Evolutionary conservation across 495 filamentous ascomycete species (phyloP), one percentile per base, ranked within the genome.

Genomic region (Lophiotrema nucula): DNA sequence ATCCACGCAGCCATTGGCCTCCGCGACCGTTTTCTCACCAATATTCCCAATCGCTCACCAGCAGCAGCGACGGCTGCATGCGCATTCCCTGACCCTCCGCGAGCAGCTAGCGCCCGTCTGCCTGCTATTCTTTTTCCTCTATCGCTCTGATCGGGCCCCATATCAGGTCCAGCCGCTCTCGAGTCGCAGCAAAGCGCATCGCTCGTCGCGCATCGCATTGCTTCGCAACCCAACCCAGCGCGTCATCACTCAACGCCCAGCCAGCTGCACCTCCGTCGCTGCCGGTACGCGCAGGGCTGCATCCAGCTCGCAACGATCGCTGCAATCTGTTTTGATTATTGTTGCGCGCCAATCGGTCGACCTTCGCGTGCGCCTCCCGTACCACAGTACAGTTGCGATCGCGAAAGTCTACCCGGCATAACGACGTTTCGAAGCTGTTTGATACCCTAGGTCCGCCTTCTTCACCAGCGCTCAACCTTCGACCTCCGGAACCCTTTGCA

Each of bases 351-450:
- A 49, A 62, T 62, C 58, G 27, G 24, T 52, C 52, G 27, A 4
- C 28, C 46, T 50, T 47, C 60, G 60, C 54, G 47, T 65, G 60
- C 46, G 38, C 31, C 46, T 46, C 21, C 43, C 37, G 23, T 37
- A 25, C 33, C n/a, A 21, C 45, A n/a, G n/a, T n/a, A 27, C 55
- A 24, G 24, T 15, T 39, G 28, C 49, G 43, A 22, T 25, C 24
- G 49, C 49, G n/a, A 55, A 41, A 37, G 19, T 21, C 24, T 15
- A 18, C 49, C 50, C 56, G 44, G 49, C 55, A 55, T 65, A 60
- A 65, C 61, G 61, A 65, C 48, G 60, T 64, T 52, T 58, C 60
- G 60, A 53, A 64, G 47, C 47, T 56, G 50, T 53, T 56, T 55
- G 43, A 56, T 37, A 26, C 50, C 46, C 50, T 47, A 52, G 35